A percentile compares a stretch with the other conserved stretches of the same genome.
Conservation (phyloP, 2,329 filamentous ascomycete species). For the Endoconidiophora polonica region DNA sequence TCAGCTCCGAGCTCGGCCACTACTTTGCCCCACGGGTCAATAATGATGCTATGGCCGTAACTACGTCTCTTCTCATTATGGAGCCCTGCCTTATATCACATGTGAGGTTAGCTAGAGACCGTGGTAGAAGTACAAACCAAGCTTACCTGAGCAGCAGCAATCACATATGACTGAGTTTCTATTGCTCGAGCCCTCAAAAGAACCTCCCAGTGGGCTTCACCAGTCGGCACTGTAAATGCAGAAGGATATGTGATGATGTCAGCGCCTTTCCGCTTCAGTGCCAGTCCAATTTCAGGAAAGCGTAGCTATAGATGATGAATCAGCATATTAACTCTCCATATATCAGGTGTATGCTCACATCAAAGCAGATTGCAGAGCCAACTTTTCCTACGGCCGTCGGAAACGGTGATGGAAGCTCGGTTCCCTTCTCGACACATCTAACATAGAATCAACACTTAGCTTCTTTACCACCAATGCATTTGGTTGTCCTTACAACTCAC, state of each 20-base stretch:
- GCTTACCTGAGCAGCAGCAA: constrained; percentile 60
- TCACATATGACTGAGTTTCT: constrained; percentile 73
- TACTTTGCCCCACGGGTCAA: constrained; percentile 75
- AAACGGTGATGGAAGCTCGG: constrained; percentile 49
- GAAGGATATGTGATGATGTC: constrained; percentile 75
- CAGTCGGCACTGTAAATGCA: constrained; percentile 78
- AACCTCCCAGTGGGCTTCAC: constrained; percentile 69
- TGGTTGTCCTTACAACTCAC: constrained; percentile 17
- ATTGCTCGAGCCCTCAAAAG: constrained; percentile 68
- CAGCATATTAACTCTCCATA: background rate
- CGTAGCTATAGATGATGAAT: constrained; percentile 1
- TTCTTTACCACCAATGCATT: background rate
- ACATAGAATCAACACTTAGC: background rate
- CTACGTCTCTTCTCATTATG: constrained; percentile 62
- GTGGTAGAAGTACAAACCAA: background rate
- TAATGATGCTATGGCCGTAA: constrained; percentile 72
- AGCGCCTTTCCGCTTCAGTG: constrained; percentile 31
- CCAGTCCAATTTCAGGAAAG: constrained; percentile 8
- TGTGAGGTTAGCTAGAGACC: background rate
- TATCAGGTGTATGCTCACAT: constrained; percentile 30
- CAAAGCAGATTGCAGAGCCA: constrained; percentile 77
- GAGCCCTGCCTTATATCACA: constrained; percentile 32
- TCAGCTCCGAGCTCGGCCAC: constrained; percentile 30
- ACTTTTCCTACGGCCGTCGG: constrained; percentile 57
- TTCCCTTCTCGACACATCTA: constrained; percentile 46